phyloP scores from a whole-genome alignment of 2,329 filamentous ascomycete species.

The Colletotrichum paranaense region DNA sequence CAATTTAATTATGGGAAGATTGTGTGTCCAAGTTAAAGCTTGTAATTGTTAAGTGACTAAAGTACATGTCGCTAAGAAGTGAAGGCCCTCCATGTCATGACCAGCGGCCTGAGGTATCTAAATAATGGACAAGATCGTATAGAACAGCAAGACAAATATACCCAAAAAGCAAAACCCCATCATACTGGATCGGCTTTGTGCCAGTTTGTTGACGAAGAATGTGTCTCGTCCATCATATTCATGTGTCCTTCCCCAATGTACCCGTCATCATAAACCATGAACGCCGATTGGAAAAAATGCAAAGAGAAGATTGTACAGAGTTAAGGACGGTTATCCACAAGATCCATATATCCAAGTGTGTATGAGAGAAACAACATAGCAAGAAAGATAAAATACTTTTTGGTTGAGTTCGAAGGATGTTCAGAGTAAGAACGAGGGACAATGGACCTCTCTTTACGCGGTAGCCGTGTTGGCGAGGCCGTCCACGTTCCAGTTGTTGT shows the following conservation, averaged over 20 bases:
- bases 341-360: slow-evolving; percentile 14
- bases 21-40: slow-evolving; percentile 5
- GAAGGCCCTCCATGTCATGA: slow-evolving; percentile 19
- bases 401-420: neutral
- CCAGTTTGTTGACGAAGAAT: neutral
- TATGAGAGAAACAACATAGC: slow-evolving; percentile 14
- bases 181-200: neutral
- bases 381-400: slow-evolving; percentile 28
- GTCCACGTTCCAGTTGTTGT: slow-evolving; percentile 52
- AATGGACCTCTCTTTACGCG: neutral
- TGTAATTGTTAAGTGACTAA: slow-evolving; percentile 12
- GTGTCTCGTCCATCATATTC: neutral
- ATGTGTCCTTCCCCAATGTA: neutral
- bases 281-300: slow-evolving; percentile 11
- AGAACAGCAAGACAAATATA: neutral
- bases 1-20: too few relatives aligned
- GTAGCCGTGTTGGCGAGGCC: slow-evolving; percentile 29
- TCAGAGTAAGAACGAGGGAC: slow-evolving; percentile 14
- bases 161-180: too few relatives aligned
- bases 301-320: slow-evolving; percentile 18
- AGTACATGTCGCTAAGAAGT: slow-evolving; percentile 18
- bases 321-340: neutral
- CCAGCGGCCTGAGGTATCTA: slow-evolving; percentile 29
- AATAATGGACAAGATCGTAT: neutral
- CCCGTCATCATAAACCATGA: slow-evolving; percentile 12